These are phyloP conservation scores for Acacia confusa DNA, from an alignment of 306 rosid genomes.

Conservation along the genomic window DNA sequence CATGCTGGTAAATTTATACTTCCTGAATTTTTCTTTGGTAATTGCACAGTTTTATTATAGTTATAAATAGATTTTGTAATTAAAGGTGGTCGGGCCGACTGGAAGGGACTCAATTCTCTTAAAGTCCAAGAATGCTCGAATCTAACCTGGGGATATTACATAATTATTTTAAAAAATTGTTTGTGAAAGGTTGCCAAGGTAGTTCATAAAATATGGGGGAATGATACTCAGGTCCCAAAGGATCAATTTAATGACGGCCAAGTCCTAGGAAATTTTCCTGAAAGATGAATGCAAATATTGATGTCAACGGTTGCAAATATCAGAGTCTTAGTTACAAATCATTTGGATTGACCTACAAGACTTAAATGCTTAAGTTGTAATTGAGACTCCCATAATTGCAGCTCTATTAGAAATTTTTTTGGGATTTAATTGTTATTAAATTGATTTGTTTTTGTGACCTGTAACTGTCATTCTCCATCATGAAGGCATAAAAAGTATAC, in stretches of 20 bases:
- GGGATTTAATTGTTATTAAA: neutral
- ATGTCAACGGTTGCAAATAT: neutral
- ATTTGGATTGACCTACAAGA: neutral
- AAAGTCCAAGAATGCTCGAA: neutral
- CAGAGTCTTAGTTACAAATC: neutral
- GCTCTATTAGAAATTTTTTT: neutral
- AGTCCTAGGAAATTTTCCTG: neutral
- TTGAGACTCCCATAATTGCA: neutral
- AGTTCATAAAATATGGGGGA: neutral
- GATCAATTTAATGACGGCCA: neutral
- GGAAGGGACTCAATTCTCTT: neutral
- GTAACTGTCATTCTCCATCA: neutral
- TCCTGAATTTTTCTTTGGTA: neutral
- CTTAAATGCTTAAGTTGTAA: neutral
- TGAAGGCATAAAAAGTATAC: neutral
- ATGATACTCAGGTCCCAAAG: neutral
- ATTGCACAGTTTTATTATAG: neutral
- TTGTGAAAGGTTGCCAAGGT: conserved; percentile 17
- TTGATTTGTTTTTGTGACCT: neutral
- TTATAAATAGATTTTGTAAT: neutral
- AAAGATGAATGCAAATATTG: neutral
- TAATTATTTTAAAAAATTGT: neutral
- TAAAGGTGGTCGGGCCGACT: neutral
- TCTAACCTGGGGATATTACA: neutral
- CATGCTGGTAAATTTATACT: conserved; percentile 71